Evolutionary conservation across 2,329 filamentous ascomycete species (phyloP), one percentile per base, ranked within the genome.

Genomic region (Cercospora sojina): DNA sequence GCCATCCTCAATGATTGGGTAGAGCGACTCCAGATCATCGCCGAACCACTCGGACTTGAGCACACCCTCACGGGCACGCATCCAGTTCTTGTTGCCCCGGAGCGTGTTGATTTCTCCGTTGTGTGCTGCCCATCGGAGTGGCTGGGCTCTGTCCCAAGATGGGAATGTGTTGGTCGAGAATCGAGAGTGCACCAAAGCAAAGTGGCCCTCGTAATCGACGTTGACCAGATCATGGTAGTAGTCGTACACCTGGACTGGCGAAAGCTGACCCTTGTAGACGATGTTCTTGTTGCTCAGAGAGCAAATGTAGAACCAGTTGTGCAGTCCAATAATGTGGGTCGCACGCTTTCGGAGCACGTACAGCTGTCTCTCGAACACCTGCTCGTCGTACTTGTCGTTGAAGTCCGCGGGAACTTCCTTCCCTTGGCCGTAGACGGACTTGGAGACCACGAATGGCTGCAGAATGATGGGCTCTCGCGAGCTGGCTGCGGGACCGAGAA

Each of bases 301-400:
- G 86, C 94, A 98, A 66, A 98, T 85, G 80, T 98, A 98, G 85
- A 98, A 98, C 94, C 94, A 98, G 81, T 97, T 97, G 81, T 96
- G 92, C 64, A 97, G 86, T 67, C 94, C 93, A 78, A 97, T 95
- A 75, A 92, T 91, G 83, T 97, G 93, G 57, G 93, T 97, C 62
- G 93, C 91, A 75, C 93, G 91, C 86, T 99, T 99, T 78, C 94
- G 90, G 73, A 99, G 87, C 69, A 98, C 86, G 80, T 94, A 99
- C 64, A 99, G 86, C 83, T 97, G 94, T 76, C 90, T 88, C 84
- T 98, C 95, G 79, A 98, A 98, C 69, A 87, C 86, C 72, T 88
- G 87, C 77, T 92, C 90, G 79, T 97, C 91, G 80, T 96, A 97
- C 75, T 87, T 83, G 75, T 92, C 87, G 66, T 88, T 85, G 79